Conservation (phyloP, 2,329 filamentous ascomycete species). For the Passalora sequoiae region DNA sequence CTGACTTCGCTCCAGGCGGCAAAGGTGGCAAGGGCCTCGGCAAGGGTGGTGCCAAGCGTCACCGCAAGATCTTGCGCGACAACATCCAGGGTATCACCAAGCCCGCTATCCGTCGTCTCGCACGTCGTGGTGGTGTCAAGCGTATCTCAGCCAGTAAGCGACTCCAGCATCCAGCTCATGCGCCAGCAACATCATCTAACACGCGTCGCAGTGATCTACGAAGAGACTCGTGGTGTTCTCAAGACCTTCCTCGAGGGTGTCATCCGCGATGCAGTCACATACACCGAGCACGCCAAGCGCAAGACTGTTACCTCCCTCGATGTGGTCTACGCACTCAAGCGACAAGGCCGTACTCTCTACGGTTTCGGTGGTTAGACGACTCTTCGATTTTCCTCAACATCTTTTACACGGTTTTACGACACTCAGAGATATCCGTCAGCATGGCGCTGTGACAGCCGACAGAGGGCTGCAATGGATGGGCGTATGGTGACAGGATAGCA, state of each 20-base stretch:
- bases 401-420: constrained; percentile 33
- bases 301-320: constrained; percentile 63
- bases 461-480: constrained; percentile 33
- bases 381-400: constrained; percentile 21
- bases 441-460: constrained; percentile 28
- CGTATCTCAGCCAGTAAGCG: constrained; percentile 74
- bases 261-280: constrained; percentile 73
- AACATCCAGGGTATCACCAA: constrained; percentile 99
- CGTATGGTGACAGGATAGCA: constrained; percentile 27
- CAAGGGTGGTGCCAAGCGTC: constrained; percentile 97
- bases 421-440: constrained; percentile 34
- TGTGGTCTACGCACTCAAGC: constrained; percentile 60
- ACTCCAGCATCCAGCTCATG: constrained; percentile 4
- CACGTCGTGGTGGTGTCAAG: constrained; percentile 71
- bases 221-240: constrained; percentile 74
- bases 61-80: constrained; percentile 96
- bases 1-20: constrained; percentile 57
- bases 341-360: constrained; percentile 62
- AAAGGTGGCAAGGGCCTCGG: constrained; percentile 97
- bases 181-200: constrained; percentile 25
- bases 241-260: constrained; percentile 81
- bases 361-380: constrained; percentile 60
- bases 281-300: constrained; percentile 78
- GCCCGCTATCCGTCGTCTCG: constrained; percentile 58
- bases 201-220: constrained; percentile 62